These are phyloP conservation scores for Wickerhamomyces hampshirensis DNA, from an alignment of 805 yeast genomes.

Conservation along the genomic window DNA sequence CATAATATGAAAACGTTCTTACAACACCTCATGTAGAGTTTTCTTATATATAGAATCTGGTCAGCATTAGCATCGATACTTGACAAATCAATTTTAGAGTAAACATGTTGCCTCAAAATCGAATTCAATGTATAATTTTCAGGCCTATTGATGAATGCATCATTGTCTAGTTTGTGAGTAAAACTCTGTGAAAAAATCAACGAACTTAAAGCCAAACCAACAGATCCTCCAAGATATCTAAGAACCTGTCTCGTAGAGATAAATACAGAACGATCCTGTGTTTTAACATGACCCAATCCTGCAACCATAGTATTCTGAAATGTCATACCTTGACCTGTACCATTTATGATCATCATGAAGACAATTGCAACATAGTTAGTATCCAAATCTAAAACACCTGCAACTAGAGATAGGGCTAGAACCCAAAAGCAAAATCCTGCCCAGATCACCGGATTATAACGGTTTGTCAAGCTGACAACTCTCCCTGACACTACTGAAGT, in stretches of 20 bases:
- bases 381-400: constrained; percentile 7
- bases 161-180: constrained; percentile 7
- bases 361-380: constrained; percentile 29
- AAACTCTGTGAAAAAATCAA: constrained; percentile 20
- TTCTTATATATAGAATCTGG: constrained; percentile 11
- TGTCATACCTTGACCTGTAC: constrained; percentile 32
- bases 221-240: constrained; percentile 58
- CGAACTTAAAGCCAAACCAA: constrained; percentile 44
- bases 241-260: constrained; percentile 52
- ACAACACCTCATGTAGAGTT: constrained; percentile 15
- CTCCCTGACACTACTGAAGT: constrained; percentile 14
- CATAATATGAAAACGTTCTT: constrained; percentile 16
- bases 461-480: constrained; percentile 9
- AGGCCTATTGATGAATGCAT: constrained; percentile 12
- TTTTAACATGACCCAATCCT: constrained; percentile 42
- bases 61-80: constrained; percentile 4
- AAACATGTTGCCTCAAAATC: constrained; percentile 13
- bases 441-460: constrained; percentile 16
- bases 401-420: constrained; percentile 7
- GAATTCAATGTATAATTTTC: constrained; percentile 8
- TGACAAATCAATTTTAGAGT: constrained; percentile 13
- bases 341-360: constrained; percentile 32
- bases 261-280: constrained; percentile 53
- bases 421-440: constrained; percentile 18
- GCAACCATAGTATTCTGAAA: constrained; percentile 19